Base-by-base conservation (phyloP, 2,329 filamentous ascomycete species). In the Hortaea sp. region DNA sequence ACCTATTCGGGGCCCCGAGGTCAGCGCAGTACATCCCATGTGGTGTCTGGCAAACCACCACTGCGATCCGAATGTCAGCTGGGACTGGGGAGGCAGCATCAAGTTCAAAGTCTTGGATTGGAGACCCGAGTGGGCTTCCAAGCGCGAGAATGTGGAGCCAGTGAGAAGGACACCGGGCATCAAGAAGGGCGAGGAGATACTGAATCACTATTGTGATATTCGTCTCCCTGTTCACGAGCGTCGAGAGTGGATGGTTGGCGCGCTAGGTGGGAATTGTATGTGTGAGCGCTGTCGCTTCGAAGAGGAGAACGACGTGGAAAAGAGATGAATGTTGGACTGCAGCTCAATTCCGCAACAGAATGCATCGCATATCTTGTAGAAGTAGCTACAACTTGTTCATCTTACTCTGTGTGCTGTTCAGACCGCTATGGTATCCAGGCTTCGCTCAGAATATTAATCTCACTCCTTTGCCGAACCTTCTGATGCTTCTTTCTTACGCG, bases 11-110 rank as follows among this genome's bases (percentile, higher is more conserved):
- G 79, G 86, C 7, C 90, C 92, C 0, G 92, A 97, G 58, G 84
- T 95, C 4, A 88, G 87, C 29, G 90, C 90, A 29, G 89, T 97
- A 29, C 89, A 97, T 67, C 88, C 90, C 1, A 80, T 94, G 56
- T 98, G 92, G 88, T 97, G 89, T 66, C 74, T 97, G 29, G 89
- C 90, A 29, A 98, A 98, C 60, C 92, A 98, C 64, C 88, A 88
- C 63, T 98, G 92, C 67, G 82, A 95, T 62, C 92, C 92, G 6
- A 95, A 95, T 64, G 88, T 97, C 35, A 78, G 78, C 3, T 98
- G 92, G 92, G 86, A 94, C 59, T 95, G 89, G 87, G 81, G 84
- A 29, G 85, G 85, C 1, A 76, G 76, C 44, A 89, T 92, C 76
- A 76, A 78, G 32, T 78, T 92, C 49, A 79, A 72, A 71, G 78